Conservation (phyloP, 768 basidiomycete species). For the Suillus subalutaceus region DNA sequence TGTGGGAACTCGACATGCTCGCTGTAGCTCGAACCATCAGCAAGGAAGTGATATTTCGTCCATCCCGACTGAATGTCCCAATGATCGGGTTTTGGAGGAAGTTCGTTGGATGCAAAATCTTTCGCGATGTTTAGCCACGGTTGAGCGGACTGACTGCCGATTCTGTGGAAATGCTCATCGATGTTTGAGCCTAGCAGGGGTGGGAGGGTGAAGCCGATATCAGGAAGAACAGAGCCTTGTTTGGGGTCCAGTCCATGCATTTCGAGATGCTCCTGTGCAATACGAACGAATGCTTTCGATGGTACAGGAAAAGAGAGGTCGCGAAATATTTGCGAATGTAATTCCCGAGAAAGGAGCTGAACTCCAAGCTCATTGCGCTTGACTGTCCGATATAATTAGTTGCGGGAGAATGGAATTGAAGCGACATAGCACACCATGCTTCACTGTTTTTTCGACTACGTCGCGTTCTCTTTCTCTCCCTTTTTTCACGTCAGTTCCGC, state of each 20-base stretch:
- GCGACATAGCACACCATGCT: conserved; percentile 13
- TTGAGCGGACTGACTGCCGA: conserved; percentile 69
- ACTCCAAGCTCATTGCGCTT: conserved; percentile 91
- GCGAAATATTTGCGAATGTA: conserved; percentile 85
- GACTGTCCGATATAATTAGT: conserved; percentile 36
- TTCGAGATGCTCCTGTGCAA: conserved; percentile 80
- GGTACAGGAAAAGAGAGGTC: conserved; percentile 67
- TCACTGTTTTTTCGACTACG: not conserved
- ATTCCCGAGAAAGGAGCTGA: conserved; percentile 80
- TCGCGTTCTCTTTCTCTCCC: conserved; percentile 2
- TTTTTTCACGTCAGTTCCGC: not conserved
- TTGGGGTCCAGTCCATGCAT: conserved; percentile 80
- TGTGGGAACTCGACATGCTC: conserved; percentile 72
- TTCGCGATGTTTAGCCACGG: conserved; percentile 79
- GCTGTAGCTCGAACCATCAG: conserved; percentile 78
- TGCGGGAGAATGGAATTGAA: not conserved
- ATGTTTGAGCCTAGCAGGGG: conserved; percentile 79
- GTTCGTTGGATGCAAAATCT: conserved; percentile 48
- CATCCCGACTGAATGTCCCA: conserved; percentile 75
- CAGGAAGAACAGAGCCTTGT: conserved; percentile 79
- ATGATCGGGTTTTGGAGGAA: conserved; percentile 64
- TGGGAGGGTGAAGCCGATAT: conserved; percentile 84
- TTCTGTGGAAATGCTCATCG: conserved; percentile 85
- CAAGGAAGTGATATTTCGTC: conserved; percentile 77
- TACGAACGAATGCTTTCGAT: conserved; percentile 61